Conservation (phyloP, 306 rosid species). For the Leucaena leucocephala region DNA sequence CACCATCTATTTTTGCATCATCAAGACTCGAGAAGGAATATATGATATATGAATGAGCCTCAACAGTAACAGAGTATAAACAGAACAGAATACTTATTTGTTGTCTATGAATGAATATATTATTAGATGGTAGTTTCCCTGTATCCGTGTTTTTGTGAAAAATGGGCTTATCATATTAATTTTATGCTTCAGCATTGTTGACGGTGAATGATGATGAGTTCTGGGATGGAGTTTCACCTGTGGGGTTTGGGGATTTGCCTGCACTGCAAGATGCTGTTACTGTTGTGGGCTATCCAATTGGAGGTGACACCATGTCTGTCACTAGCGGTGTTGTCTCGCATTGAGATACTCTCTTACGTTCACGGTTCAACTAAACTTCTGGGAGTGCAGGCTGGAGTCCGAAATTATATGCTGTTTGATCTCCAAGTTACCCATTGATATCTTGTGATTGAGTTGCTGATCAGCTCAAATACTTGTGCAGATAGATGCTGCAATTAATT, state of each 20-base stretch:
- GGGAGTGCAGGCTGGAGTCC: conserved; percentile 66
- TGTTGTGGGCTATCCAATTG: conserved; percentile 89
- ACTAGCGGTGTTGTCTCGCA: conserved; percentile 92
- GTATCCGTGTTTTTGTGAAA: neutral
- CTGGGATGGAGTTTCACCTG: conserved; percentile 81
- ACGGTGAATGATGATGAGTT: conserved; percentile 78
- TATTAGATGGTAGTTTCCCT: neutral
- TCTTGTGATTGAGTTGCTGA: conserved; percentile 6
- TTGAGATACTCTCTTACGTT: conserved; percentile 85
- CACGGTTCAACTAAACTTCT: conserved; percentile 85
- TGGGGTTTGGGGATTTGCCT: conserved; percentile 79
- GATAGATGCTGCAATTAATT: conserved; percentile 80
- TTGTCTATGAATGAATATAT: neutral
- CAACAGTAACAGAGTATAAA: neutral
- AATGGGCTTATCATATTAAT: conserved; percentile 7
- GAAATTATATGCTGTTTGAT: neutral
- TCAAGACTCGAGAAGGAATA: neutral
- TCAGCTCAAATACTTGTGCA: conserved; percentile 36
- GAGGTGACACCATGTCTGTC: conserved; percentile 90
- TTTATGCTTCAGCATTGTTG: conserved; percentile 66
- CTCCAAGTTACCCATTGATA: neutral
- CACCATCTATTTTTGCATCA: neutral
- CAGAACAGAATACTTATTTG: neutral
- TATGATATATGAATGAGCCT: neutral
- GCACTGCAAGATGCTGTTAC: conserved; percentile 85